phyloP scores from a whole-genome alignment of 495 filamentous ascomycete species.

The Venustampulla echinocandica region DNA sequence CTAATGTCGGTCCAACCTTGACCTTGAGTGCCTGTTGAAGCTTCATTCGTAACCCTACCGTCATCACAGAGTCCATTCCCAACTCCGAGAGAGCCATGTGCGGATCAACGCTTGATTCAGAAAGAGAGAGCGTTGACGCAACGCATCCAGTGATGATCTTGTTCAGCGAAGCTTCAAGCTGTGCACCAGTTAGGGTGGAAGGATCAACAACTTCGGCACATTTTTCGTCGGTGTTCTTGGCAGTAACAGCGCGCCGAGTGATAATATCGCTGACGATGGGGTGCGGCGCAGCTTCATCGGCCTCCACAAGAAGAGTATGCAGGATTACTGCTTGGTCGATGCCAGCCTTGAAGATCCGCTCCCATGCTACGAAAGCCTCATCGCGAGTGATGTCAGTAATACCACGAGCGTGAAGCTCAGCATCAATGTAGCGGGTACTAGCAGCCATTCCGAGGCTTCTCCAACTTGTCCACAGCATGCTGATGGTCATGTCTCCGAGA shows the following conservation, averaged over 20 bases:
- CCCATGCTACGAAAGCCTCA: conserved; percentile 38
- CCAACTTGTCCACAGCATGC: conserved; percentile 41
- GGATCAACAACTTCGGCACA: not conserved
- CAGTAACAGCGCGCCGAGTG: not conserved
- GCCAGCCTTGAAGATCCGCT: conserved; percentile 27
- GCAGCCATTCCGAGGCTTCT: conserved; percentile 28
- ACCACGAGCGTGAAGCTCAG: conserved; percentile 34
- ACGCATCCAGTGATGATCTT: not conserved
- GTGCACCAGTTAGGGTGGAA: not conserved
- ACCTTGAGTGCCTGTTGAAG: conserved; percentile 31
- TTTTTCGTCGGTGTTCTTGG: not conserved
- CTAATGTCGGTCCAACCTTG: conserved; percentile 36
- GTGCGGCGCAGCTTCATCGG: not conserved
- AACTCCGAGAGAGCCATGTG: conserved; percentile 29
- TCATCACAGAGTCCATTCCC: conserved; percentile 40
- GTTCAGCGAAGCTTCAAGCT: not conserved
- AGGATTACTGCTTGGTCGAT: conserved; percentile 32
- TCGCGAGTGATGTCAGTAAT: conserved; percentile 34
- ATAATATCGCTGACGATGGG: not conserved
- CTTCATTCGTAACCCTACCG: conserved; percentile 28
- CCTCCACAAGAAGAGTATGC: conserved; percentile 13
- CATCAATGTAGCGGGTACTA: conserved; percentile 32
- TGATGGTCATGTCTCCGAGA: conserved; percentile 36
- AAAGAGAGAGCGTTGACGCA: conserved; percentile 23
- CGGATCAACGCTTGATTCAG: conserved; percentile 29